Conservation (phyloP, 2,329 filamentous ascomycete genomes). For the Phoma sp. region DNA sequence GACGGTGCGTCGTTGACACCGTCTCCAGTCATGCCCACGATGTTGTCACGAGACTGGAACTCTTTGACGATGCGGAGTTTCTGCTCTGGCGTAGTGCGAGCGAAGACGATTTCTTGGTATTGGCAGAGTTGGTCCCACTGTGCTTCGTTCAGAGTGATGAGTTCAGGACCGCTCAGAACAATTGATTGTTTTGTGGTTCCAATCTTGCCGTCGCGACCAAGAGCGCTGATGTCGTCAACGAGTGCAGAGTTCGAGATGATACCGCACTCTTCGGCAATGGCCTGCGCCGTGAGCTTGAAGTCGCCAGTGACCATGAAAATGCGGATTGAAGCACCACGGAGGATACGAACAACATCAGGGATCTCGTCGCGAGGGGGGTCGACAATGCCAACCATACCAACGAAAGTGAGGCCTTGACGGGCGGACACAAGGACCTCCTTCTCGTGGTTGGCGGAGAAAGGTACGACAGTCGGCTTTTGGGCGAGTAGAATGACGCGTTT, state of each 20-base stretch:
- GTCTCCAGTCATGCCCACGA: constrained; percentile 61
- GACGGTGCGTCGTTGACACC: constrained; percentile 60
- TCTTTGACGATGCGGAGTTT: constrained; percentile 81
- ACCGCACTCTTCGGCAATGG: constrained; percentile 74
- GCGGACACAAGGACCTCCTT: constrained; percentile 63
- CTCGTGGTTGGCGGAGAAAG: constrained; percentile 59
- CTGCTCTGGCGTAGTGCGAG: constrained; percentile 75
- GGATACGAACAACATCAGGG: constrained; percentile 63
- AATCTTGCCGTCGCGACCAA: constrained; percentile 49
- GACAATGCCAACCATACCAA: constrained; percentile 65
- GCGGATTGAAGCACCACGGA: constrained; percentile 73
- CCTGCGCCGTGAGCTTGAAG: constrained; percentile 75
- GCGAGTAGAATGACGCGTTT: constrained; percentile 72
- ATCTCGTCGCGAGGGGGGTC: constrained; percentile 68
- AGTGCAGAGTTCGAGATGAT: constrained; percentile 65
- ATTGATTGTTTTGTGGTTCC: constrained; percentile 35
- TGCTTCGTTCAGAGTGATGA: constrained; percentile 68
- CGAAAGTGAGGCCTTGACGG: constrained; percentile 56
- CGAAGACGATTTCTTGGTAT: constrained; percentile 78
- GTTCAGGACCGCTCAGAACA: constrained; percentile 53
- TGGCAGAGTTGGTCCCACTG: constrained; percentile 71
- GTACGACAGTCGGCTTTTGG: constrained; percentile 60
- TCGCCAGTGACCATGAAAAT: constrained; percentile 85
- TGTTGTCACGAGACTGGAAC: constrained; percentile 67
- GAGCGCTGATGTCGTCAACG: constrained; percentile 62